Evolutionary conservation across 805 yeast genomes (phyloP), one percentile per base, ranked within the genome.

Genomic region (Priceomyces medius): DNA sequence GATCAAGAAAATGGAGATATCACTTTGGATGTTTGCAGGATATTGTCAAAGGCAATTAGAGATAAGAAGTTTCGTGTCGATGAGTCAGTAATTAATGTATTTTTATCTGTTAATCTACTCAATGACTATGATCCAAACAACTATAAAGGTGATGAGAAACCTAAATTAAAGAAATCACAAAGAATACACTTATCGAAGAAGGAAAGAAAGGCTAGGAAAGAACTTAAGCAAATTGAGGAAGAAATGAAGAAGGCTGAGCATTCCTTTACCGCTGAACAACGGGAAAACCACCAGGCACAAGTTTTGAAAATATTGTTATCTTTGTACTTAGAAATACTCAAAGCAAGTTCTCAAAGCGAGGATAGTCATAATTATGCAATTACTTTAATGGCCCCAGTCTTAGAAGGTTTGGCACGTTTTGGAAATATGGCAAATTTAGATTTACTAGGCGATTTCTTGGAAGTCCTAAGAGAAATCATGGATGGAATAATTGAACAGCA

Each of bases 401-500:
- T 93, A 41, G 98, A 93, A 66, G 98, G 98, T 3, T 66, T 93
- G 42, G 86, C 97, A 1, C 80, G 80, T 56, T 89, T 83, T 58
- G 96, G 98, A 2, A 93, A 85, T 54, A 82, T 90, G 81, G 89
- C 95, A 18, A 93, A 93, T 58, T 80, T 91, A 43, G 98, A 93
- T 50, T 71, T 93, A 34, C 75, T 93, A 51, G 98, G 98, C 19
- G 99, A 93, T 59, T 81, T 93, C 63, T 71, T 93, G 38, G 95
- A 85, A 58, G 96, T 90, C 6, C 73, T 93, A 61, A 75, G 90
- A 50, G 98, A 93, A 61, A 77, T 90, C 18, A 79, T 88, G 59
- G 53, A 55, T 9, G 86, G 77, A 42, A 72, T 69, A 14, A 53
- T 71, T n/a, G 67, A 59, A 2, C 77, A 73, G 7, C 74, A 77